phyloP scores from a whole-genome alignment of 768 basidiomycete genomes.

The Nidula microcarpa region DNA sequence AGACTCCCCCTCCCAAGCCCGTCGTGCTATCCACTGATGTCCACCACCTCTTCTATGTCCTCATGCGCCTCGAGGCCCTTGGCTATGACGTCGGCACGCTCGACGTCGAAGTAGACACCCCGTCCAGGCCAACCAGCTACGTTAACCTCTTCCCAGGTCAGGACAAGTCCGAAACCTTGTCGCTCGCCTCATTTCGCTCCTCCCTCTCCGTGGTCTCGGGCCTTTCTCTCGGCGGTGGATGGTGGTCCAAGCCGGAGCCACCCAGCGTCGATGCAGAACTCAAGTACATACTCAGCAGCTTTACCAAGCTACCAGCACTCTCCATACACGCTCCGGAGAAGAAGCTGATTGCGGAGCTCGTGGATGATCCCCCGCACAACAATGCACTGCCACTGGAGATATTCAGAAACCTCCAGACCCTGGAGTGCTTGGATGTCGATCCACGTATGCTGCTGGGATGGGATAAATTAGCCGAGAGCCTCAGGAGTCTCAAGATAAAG shows the following conservation, averaged over 20 bases:
- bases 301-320: constrained; percentile 87
- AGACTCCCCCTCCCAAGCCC: constrained; percentile 44
- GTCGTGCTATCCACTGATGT: constrained; percentile 68
- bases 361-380: constrained; percentile 63
- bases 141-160: constrained; percentile 49
- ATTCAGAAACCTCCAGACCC: constrained; percentile 80
- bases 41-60: constrained; percentile 84
- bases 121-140: constrained; percentile 76
- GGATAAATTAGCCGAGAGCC: constrained; percentile 69
- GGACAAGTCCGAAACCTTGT: constrained; percentile 73
- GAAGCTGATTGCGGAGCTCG: constrained; percentile 65
- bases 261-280: constrained; percentile 68
- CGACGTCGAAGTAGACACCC: constrained; percentile 70
- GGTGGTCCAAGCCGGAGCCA: constrained; percentile 66
- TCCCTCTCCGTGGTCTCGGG: constrained; percentile 74
- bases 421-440: constrained; percentile 79
- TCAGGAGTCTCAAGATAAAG: constrained; percentile 72
- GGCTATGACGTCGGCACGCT: constrained; percentile 77
- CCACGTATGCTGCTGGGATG: constrained; percentile 80
- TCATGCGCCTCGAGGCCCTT: constrained; percentile 82
- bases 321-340: constrained; percentile 60
- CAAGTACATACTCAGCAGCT: constrained; percentile 84
- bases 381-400: constrained; percentile 77
- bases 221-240: constrained; percentile 67
- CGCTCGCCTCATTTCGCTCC: constrained; percentile 71